Percentiles rank a stretch among this genome's conserved stretches.
Conservation (phyloP, 495 filamentous ascomycete genomes). For the Beverwykella pulmonaria region DNA sequence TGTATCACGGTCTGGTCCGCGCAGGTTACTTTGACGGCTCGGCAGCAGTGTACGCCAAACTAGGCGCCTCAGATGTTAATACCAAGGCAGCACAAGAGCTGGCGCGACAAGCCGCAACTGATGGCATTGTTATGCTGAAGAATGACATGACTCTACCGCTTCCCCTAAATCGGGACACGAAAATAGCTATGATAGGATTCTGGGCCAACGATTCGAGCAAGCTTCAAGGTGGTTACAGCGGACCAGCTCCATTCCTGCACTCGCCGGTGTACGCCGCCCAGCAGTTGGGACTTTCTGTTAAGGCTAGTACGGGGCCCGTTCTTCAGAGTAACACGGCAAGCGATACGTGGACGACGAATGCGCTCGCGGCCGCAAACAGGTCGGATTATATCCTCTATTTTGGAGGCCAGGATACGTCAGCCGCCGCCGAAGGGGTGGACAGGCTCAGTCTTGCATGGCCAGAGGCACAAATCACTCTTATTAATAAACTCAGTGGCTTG, state of each 20-base stretch:
- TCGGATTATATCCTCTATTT: constrained; percentile 61
- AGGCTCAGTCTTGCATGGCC: constrained; percentile 61
- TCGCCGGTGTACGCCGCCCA: constrained; percentile 56
- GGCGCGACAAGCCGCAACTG: constrained; percentile 1
- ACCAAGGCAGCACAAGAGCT: constrained; percentile 10
- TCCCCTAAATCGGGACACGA: constrained; percentile 42
- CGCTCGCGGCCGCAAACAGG: constrained; percentile 52
- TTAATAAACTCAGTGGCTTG: constrained; percentile 51
- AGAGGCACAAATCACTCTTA: constrained; percentile 57
- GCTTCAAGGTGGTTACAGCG: constrained; percentile 64
- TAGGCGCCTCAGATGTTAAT: constrained; percentile 5
- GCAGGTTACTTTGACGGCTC: constrained; percentile 20
- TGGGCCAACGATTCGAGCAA: constrained; percentile 60
- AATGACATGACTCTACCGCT: constrained; percentile 53
- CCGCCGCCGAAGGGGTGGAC: constrained; percentile 59
- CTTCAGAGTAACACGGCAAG: neutral
- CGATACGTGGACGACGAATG: constrained; percentile 39
- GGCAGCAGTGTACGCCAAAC: neutral
- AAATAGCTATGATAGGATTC: constrained; percentile 59
- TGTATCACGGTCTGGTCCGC: constrained; percentile 22
- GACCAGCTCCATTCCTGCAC: constrained; percentile 57
- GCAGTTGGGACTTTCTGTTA: constrained; percentile 48
- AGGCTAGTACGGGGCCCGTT: constrained; percentile 39
- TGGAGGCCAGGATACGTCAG: constrained; percentile 59
- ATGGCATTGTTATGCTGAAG: constrained; percentile 27